Conservation (phyloP, 805 yeast species). For the Wickerhamiella occidentalis region DNA sequence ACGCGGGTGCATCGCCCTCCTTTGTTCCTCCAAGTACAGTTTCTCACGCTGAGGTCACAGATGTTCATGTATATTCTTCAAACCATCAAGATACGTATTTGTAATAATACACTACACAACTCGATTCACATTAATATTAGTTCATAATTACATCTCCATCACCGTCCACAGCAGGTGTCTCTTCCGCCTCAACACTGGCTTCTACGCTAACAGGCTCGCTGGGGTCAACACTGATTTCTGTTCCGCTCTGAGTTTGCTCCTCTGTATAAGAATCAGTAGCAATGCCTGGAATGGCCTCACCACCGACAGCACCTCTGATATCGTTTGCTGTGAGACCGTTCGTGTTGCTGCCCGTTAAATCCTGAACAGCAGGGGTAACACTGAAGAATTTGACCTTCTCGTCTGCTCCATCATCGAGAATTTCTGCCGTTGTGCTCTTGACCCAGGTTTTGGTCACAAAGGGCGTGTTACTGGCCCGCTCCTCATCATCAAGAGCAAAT, state of each 20-base stretch:
- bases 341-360: conserved; percentile 15
- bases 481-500: conserved; percentile 2
- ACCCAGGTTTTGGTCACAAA: conserved; percentile 17
- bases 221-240: background rate
- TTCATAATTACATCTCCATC: conserved; percentile 5
- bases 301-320: conserved; percentile 45
- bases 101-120: background rate
- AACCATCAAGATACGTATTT: no score
- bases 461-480: background rate
- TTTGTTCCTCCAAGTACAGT: background rate
- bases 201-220: background rate
- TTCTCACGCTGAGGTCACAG: no score
- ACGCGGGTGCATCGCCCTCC: background rate
- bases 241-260: background rate
- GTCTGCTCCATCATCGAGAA: conserved; percentile 29
- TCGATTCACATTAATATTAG: background rate
- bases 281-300: conserved; percentile 38
- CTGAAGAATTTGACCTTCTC: conserved; percentile 25
- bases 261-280: conserved; percentile 8
- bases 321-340: conserved; percentile 35
- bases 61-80: no score
- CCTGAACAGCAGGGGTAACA: conserved; percentile 11
- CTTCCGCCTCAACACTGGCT: background rate
- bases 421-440: conserved; percentile 16
- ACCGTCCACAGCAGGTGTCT: background rate